These are phyloP conservation scores for Talaromyces sp. DNA, from an alignment of 2,329 filamentous ascomycete species.

Conservation along the genomic window DNA sequence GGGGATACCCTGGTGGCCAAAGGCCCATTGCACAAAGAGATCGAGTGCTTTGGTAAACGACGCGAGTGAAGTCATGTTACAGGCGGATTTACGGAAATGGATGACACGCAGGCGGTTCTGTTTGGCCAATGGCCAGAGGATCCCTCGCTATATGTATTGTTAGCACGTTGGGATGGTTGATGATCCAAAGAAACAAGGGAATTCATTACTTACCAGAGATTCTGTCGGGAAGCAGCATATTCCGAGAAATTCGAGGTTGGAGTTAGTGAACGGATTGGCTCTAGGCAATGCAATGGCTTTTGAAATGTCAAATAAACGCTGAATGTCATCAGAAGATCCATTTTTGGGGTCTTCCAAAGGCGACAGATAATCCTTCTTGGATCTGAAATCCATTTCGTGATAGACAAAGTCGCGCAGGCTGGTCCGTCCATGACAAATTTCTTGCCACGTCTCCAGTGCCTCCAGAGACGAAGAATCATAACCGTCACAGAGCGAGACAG, in stretches of 20 bases:
- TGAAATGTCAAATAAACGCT: background rate
- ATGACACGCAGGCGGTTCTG: background rate
- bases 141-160: background rate
- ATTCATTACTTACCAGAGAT: background rate
- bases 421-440: background rate
- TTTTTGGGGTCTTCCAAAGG: background rate
- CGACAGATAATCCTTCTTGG: background rate
- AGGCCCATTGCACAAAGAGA: background rate
- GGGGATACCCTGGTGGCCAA: background rate
- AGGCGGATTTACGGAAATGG: slow-evolving; percentile 7
- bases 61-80: background rate
- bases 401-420: background rate
- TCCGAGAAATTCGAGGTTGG: slow-evolving; percentile 3
- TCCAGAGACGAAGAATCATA: background rate
- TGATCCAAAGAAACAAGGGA: background rate
- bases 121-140: background rate
- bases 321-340: background rate
- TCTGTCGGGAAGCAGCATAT: background rate
- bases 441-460: background rate
- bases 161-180: background rate
- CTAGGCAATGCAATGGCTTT: background rate
- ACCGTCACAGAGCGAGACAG: background rate
- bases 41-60: background rate
- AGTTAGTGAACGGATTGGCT: slow-evolving; percentile 1
- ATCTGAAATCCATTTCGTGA: background rate